phyloP scores from a whole-genome alignment of 345 rosid genomes.

The Boechera retrofracta region DNA sequence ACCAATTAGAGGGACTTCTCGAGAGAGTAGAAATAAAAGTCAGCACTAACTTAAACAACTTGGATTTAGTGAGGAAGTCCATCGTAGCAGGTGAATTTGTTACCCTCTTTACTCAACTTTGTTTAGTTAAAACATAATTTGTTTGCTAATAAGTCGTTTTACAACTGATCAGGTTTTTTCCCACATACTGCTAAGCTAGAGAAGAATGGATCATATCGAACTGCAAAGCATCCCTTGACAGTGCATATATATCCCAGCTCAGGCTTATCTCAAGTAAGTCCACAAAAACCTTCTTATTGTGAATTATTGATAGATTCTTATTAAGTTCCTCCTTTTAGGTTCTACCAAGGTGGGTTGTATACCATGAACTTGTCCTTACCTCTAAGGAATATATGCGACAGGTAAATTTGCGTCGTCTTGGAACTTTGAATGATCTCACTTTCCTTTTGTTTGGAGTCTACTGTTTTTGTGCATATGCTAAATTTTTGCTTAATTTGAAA shows the following conservation, averaged over 20 bases:
- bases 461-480: too few relatives aligned
- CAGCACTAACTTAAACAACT: background rate
- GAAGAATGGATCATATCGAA: background rate
- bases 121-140: background rate
- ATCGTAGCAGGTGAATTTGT: background rate
- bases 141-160: background rate
- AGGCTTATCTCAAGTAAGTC: background rate
- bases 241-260: background rate
- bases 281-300: too few relatives aligned
- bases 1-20: slow-evolving; percentile 5
- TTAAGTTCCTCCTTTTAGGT: too few relatives aligned
- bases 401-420: too few relatives aligned
- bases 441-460: too few relatives aligned
- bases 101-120: background rate
- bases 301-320: too few relatives aligned
- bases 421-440: too few relatives aligned
- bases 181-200: background rate
- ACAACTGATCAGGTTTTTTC: background rate
- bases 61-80: background rate
- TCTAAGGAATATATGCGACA: too few relatives aligned
- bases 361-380: too few relatives aligned
- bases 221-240: background rate
- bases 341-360: too few relatives aligned
- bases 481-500: too few relatives aligned
- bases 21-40: background rate